Percentiles rank a stretch among this genome's conserved stretches.
phyloP scores from a whole-genome alignment of 306 rosid genomes.

The Lithocarpus polystachyus region DNA sequence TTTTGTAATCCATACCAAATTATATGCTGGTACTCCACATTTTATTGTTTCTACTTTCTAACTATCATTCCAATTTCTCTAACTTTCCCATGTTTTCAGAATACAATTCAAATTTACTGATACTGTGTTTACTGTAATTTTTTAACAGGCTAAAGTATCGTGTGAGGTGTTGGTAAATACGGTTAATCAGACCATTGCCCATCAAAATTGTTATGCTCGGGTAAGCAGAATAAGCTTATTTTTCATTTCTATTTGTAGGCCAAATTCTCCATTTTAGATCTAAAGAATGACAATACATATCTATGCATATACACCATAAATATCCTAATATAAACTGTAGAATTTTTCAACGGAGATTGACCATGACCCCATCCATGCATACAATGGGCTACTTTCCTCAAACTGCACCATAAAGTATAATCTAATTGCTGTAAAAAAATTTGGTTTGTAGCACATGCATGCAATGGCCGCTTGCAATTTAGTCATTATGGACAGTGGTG shows the following conservation, averaged over 20 bases:
- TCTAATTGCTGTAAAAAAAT: background rate
- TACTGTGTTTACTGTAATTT: background rate
- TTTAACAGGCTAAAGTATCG: conserved; percentile 51
- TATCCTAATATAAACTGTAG: background rate
- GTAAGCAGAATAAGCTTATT: background rate
- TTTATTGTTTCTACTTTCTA: background rate
- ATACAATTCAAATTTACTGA: background rate
- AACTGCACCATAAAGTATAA: background rate
- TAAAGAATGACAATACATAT: background rate
- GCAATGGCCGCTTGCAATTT: background rate
- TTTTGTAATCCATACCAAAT: background rate
- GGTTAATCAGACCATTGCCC: conserved; percentile 51
- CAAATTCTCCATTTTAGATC: background rate
- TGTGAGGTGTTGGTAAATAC: conserved; percentile 56
- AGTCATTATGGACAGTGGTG: background rate
- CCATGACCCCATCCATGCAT: background rate
- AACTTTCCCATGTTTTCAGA: background rate
- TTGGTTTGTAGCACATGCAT: background rate
- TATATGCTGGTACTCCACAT: background rate
- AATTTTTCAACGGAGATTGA: background rate
- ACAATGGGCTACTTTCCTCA: background rate
- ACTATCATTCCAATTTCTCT: background rate
- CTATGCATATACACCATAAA: background rate
- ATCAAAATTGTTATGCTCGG: conserved; percentile 42
- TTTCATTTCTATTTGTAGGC: background rate